Base-by-base conservation (phyloP, 2,329 filamentous ascomycete genomes). In the Aureobasidium sp. region DNA sequence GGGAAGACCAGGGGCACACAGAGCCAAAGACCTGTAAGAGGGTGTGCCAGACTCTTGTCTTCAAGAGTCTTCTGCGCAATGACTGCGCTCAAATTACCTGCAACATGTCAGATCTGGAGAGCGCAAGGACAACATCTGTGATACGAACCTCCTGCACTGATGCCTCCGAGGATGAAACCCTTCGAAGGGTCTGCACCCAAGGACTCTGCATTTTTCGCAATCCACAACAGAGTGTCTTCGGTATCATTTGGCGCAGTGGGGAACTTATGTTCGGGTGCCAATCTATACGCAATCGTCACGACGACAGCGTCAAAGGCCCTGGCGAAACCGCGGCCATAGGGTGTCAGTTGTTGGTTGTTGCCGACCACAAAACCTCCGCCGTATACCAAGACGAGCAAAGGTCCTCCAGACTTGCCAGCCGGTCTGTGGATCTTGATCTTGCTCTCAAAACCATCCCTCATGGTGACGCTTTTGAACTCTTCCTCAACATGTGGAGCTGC, bases 141-240 rank as follows among this genome's bases (percentile, higher is more conserved):
- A 21, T 21, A 21, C 21, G 21, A 21, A 37, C 36, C 39, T 21
- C 77, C 78, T 3, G 80, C 78, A 10, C 76, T 79, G 1, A 74
- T 73, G 0, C 80, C 80, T 16, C 78, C 79, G 14, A 81, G 62
- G 16, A 82, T 63, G 63, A 82, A 81, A 0, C 79, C 80, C 11
- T 70, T 70, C 6, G 70, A 67, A 0, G 76, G 73, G 61, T 80
- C 73, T 11, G 75, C 75, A 10, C 71, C 73, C 3, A 80, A 66
- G 2, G 69, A 58, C n/a, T 67, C 34, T 14, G 77, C 75, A 61
- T 81, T 76, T 11, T 69, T 63, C 11, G 73, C 73, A 11, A 76
- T 70, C 77, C 77, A 81, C 67, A 75, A 68, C 49, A 80, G 61
- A 4, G 72, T 74, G 67, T 81, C 79, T 71, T 73, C 80, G 29